Base-by-base conservation (phyloP, 1,139 yeast genomes). In the Yamadazyma jaroonii region DNA sequence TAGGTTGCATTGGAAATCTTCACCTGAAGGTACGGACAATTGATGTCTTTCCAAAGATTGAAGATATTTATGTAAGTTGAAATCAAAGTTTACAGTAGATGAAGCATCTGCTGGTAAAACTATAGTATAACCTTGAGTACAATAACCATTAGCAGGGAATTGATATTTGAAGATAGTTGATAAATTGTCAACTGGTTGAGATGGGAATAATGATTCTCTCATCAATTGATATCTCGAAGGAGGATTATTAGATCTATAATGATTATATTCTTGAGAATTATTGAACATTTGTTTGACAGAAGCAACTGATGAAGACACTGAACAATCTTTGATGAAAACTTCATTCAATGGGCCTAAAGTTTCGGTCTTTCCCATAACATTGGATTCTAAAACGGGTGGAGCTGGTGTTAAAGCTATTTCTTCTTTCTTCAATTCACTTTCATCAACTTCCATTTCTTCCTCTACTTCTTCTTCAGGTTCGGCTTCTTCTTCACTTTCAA, bases 1-100 rank as follows among this genome's bases (percentile, higher is more conserved):
- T 35, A 77, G 55, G 26, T 58, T 61, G 37, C 74, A 69, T 49
- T 64, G 69, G 45, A 69, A 70, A 36, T 73, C 78, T 37, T 71
- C 67, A 36, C 57, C 61, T 6, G 63, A 53, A 5, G 57, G 48
- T 31, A 54, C 59, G 0, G 56, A 49, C 40, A 67, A 53, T 29
- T 65, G 71, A 3, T 54, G 50, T 26, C 56, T 54, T 40, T 66
- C 67, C 31, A 64, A 66, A 9, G 60, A 53, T 40, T 61, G 56
- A 15, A 77, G 56, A 22, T 63, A 49, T 34, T 64, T 64, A 48
- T 75, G 76, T 41, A 77, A 61, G 3, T 66, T 59, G 3, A 74
- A 67, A 39, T 67, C 65, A 32, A 76, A 56, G 1, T 75, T 63
- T 2, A 75, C 61, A 22, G 68, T 61, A 2, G 79, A 69, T 43